Base-by-base conservation (phyloP, 129 eudicot genomes). In the Glebionis coronaria region DNA sequence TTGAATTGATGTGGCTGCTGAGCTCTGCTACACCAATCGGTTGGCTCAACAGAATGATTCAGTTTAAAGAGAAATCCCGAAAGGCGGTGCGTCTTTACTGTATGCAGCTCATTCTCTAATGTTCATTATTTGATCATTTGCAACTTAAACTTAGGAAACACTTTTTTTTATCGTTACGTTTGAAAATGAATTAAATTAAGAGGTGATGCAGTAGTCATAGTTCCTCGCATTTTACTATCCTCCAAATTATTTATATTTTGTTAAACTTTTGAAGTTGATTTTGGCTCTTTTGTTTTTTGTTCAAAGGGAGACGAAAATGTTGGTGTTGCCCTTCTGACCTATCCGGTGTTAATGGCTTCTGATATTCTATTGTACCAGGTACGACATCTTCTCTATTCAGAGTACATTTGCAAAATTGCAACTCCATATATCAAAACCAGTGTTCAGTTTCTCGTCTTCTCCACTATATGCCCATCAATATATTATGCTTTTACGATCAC, bases 331-430 rank as follows among this genome's bases (percentile, higher is more conserved):
- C 97, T 94, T 74, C 70, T 94, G 79, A 94, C 99, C 14, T 94
- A 94, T 85, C 99, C 99, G 4, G 97, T 90, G 79, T 73, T 94
- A 82, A 94, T 94, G 99, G 99, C 99, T 75, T 80, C 99, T 65
- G 99, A 94, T 80, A 94, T 94, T 61, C 97, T 94, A 61, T 76
- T 94, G 69, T 94, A 94, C 76, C 99, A 94, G 95, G 99, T 94
- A 67, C 19, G 0, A 18, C 58, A 62, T 76, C 29, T 19, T 53
- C 31, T 66, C 59, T 45, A 11, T 61, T 27, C 46, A 16, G 44
- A 35, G 18, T 35, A 45, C 2, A 14, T 0, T 12, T 49, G 1
- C 19, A 11, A 35, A 35, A 35, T 35, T 35, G 10, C 42, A 35
- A 35, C 42, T 35, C 45, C 55, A 20, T 45, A 50, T 42, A 16